Base-by-base conservation (phyloP, 1,284 basidiomycete genomes). In the Sporisorium scitamineum region DNA sequence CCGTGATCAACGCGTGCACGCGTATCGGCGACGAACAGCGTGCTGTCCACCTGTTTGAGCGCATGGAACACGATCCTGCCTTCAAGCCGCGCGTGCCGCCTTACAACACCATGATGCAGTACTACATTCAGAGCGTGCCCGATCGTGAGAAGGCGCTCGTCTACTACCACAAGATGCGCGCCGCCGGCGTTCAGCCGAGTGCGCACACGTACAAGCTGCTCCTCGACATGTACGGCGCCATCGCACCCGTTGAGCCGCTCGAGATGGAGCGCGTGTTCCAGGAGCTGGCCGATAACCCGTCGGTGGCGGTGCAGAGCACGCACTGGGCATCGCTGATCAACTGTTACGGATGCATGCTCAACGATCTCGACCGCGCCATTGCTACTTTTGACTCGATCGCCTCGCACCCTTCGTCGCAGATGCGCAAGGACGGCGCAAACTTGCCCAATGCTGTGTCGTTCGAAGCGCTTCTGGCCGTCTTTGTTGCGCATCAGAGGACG, bases 51-150 rank as follows among this genome's bases (percentile, higher is more conserved):
- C 87, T 98, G 55, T 98, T 97, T 86, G 86, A 88, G 58, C 94
- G 96, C 87, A 99, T 99, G 96, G 86, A 88, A 9, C 76, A 85
- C 44, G 89, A 91, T 76, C 88, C 87, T 29, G 91, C 91, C 78
- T 98, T 95, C 89, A 92, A 89, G 86, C 91, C 95, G 9, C 89
- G 95, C 8, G 91, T 97, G 1, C 96, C 97, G 24, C 96, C 96
- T 6, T 94, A 90, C 88, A 99, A 97, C 87, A 97, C 93, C 41
- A 97, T 99, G 95, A 97, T 99, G 90, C 97, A 99, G 86, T 90
- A 96, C 84, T 97, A 94, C 87, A 92, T 93, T 53, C 91, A 92
- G 70, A 96, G 92, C 26, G 92, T 93, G 81, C 95, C 94, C 1
- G 91, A 94, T 79, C 91, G 95, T 55, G 89, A 78, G 18, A 76